Conservation (phyloP, 2,329 filamentous ascomycete species). For the Diaporthe helianthi region DNA sequence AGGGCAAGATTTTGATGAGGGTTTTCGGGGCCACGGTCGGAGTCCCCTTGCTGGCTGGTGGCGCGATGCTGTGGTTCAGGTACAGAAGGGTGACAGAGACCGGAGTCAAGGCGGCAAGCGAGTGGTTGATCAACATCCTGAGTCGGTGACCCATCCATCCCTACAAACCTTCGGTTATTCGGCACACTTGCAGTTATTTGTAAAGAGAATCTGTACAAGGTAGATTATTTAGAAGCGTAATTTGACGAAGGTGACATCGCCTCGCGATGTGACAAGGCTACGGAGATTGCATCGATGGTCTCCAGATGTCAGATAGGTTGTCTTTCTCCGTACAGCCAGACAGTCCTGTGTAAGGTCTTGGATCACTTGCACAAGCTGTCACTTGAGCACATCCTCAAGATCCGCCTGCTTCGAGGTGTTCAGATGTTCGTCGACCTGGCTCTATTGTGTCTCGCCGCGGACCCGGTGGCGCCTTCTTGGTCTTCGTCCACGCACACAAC, state of each 20-base stretch:
- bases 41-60: constrained; percentile 37
- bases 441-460: neutral
- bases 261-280: neutral
- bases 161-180: too few species aligned
- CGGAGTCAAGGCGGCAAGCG: neutral
- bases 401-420: neutral
- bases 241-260: neutral
- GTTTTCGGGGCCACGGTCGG: constrained; percentile 47
- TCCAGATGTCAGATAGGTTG: neutral
- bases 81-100: constrained; percentile 22
- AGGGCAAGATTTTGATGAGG: constrained; percentile 67
- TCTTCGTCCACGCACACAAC: neutral
- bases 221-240: constrained; percentile 10
- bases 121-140: constrained; percentile 1
- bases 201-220: neutral
- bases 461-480: neutral
- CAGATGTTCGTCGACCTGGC: neutral
- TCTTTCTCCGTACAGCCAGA: neutral
- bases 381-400: neutral
- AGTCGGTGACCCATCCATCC: neutral
- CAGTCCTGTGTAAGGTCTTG: neutral
- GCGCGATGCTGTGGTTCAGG: constrained; percentile 32
- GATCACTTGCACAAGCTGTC: neutral
- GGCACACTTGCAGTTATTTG: neutral
- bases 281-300: neutral